Base-by-base conservation (phyloP, 129 eudicot genomes). In the Artemisia tridentata region DNA sequence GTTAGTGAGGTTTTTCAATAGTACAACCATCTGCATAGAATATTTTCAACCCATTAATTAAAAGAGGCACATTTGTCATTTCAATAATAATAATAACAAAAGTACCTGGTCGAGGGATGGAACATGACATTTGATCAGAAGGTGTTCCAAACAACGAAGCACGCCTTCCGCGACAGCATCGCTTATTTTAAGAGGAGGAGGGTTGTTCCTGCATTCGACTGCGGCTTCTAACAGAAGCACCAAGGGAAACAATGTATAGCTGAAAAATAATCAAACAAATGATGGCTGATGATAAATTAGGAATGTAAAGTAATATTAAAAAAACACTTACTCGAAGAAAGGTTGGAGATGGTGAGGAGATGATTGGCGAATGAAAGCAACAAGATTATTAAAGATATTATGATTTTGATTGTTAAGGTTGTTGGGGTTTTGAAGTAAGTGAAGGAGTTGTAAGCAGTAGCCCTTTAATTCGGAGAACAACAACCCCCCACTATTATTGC, bases 211-310 rank as follows among this genome's bases (percentile, higher is more conserved):
- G 78, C 83, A 78, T 46, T 79, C 63, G 20, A 87, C 91, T 29
- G 96, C 95, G 52, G 88, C 92, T 83, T 93, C 98, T 74, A 85
- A 74, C 63, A 89, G 82, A 80, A 93, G 92, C 84, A 93, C 84
- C 82, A 89, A 67, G 1, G 96, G 98, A 55, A 93, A 87, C 86
- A 89, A 73, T 5, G 88, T 79, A 71, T 88, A 93, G 80, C 98
- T 93, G 87, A 59, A 80, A 80, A 71, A 8, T 4, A 23, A n/a
- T n/a, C n/a, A n/a, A n/a, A n/a, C n/a, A n/a, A n/a, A n/a, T n/a
- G n/a, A n/a, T n/a, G n/a, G n/a, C n/a, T n/a, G n/a, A n/a, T n/a
- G n/a, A n/a, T n/a, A n/a, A n/a, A n/a, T n/a, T n/a, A n/a, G n/a
- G n/a, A n/a, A n/a, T n/a, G n/a, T n/a, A n/a, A n/a, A n/a, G n/a